Conservation (phyloP, 306 rosid species). For the Pachyrhizus erosus region DNA sequence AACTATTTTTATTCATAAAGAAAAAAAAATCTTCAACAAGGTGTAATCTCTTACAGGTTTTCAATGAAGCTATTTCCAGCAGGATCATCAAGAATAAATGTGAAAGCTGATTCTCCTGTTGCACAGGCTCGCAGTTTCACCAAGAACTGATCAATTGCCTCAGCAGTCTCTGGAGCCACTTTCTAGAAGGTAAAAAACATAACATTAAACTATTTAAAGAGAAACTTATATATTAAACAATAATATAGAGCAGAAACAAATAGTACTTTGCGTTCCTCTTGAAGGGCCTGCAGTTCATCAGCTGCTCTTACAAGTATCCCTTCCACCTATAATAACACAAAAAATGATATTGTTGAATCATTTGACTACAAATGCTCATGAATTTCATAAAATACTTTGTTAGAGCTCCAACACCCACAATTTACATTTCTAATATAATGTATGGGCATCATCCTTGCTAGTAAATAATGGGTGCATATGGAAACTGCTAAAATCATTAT, state of each 20-base stretch:
- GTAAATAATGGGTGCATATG: constrained; percentile 13
- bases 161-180: constrained; percentile 80
- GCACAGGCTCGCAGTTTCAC: constrained; percentile 80
- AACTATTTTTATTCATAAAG: background rate
- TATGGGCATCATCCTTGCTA: constrained; percentile 15
- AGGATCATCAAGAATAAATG: constrained; percentile 89
- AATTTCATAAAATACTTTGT: background rate
- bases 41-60: constrained; percentile 75
- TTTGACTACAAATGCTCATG: background rate
- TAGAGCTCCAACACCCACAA: background rate
- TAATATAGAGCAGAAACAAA: constrained; percentile 2
- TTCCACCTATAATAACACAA: constrained; percentile 69
- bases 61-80: constrained; percentile 97
- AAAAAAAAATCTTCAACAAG: background rate
- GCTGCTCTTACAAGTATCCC: constrained; percentile 87
- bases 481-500: constrained; percentile 17
- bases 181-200: constrained; percentile 62
- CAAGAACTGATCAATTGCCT: constrained; percentile 85
- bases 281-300: constrained; percentile 82
- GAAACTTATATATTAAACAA: constrained; percentile 6
- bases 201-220: constrained; percentile 31
- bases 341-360: constrained; percentile 24
- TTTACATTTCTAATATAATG: background rate
- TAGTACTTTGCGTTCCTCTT: constrained; percentile 87
- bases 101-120: constrained; percentile 67